These are phyloP conservation scores for Dryas alaskensis DNA, from an alignment of 306 rosid species.

Conservation along the genomic window DNA sequence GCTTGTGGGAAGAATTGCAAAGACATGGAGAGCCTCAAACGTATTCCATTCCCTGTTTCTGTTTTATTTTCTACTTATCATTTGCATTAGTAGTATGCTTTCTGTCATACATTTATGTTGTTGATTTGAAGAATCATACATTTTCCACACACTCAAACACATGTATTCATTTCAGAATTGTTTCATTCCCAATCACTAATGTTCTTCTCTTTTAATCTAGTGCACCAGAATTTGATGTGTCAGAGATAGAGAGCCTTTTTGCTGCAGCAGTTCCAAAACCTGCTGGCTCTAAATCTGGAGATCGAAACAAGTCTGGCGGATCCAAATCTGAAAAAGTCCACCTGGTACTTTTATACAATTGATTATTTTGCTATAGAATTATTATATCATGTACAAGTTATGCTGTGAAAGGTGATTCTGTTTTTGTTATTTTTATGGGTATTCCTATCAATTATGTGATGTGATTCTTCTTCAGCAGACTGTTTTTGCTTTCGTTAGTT, in stretches of 20 bases:
- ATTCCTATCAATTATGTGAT: neutral
- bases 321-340: conserved; percentile 80
- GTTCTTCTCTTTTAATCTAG: conserved; percentile 43
- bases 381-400: conserved; percentile 14
- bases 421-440: neutral
- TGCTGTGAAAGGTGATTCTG: conserved; percentile 14
- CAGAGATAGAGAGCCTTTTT: conserved; percentile 90
- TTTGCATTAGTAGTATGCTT: conserved; percentile 8
- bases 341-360: conserved; percentile 59
- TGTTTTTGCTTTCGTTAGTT: neutral
- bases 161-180: conserved; percentile 19
- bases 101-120: neutral
- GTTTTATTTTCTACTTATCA: neutral
- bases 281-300: conserved; percentile 73
- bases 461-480: neutral
- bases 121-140: neutral
- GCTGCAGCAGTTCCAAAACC: conserved; percentile 86
- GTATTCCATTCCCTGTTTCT: conserved; percentile 43
- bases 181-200: conserved; percentile 28
- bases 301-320: conserved; percentile 72
- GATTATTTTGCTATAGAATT: conserved; percentile 8
- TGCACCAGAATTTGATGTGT: conserved; percentile 89
- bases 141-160: neutral
- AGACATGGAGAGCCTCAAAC: conserved; percentile 76
- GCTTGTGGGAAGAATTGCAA: conserved; percentile 97